These are phyloP conservation scores for Solanum infundibuliforme DNA, from an alignment of 257 asterid genomes.

Conservation along the genomic window DNA sequence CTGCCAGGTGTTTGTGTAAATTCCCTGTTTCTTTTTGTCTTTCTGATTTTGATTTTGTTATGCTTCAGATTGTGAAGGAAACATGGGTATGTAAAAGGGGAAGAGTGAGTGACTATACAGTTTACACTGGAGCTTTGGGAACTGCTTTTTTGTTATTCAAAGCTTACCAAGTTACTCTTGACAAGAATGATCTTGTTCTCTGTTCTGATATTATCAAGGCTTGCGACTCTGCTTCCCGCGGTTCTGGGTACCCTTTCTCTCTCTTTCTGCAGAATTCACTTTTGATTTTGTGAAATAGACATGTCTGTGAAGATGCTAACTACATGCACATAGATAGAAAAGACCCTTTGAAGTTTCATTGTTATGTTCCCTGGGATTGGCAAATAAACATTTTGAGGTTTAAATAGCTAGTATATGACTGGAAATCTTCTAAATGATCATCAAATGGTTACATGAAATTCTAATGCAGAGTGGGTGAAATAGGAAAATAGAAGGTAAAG, in stretches of 20 bases:
- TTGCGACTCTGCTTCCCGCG: slow-evolving; percentile 46
- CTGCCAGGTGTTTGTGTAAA: not conserved
- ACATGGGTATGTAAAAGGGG: slow-evolving; percentile 48
- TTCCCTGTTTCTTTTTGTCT: not conserved
- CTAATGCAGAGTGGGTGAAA: not conserved
- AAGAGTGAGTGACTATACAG: slow-evolving; percentile 42
- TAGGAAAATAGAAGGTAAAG: not conserved
- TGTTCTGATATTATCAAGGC: slow-evolving; percentile 51
- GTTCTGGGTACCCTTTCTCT: slow-evolving; percentile 39
- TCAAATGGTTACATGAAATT: too few relatives aligned
- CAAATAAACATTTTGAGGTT: not conserved
- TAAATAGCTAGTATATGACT: not conserved
- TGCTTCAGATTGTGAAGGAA: slow-evolving; percentile 62
- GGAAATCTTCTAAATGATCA: not conserved
- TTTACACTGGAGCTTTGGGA: slow-evolving; percentile 76
- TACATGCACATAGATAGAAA: not conserved
- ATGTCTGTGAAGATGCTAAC: not conserved
- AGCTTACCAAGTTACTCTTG: slow-evolving; percentile 49
- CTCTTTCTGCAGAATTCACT: not conserved
- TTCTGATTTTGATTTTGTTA: not conserved
- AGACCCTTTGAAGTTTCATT: not conserved
- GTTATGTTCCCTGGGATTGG: too few relatives aligned
- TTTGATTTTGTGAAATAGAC: not conserved
- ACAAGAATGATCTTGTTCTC: slow-evolving; percentile 43
- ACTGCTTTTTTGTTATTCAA: slow-evolving; percentile 77